Conservation (phyloP, 208 protist genomes). For the Acanthamoeba healyi region DNA sequence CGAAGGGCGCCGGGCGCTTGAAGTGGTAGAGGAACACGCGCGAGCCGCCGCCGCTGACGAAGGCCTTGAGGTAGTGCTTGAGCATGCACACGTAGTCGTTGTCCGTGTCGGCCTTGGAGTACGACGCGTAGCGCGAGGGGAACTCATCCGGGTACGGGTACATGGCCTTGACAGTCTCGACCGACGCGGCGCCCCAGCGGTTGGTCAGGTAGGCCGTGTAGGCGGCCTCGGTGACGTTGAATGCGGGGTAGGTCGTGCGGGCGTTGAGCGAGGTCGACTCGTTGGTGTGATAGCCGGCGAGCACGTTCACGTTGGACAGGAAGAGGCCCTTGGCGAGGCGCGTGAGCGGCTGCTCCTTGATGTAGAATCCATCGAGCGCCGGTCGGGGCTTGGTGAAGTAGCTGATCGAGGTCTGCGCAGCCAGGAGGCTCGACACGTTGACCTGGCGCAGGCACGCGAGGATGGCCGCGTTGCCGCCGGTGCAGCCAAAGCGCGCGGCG, state of each 20-base stretch:
- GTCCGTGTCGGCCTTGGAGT: conserved; percentile 17
- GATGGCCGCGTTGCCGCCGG: background rate
- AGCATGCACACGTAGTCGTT: conserved; percentile 45
- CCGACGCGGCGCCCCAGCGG: conserved; percentile 20
- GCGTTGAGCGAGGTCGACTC: conserved; percentile 30
- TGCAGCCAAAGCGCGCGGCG: background rate
- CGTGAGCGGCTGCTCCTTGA: conserved; percentile 5
- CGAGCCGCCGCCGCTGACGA: background rate
- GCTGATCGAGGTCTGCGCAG: background rate
- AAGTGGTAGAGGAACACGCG: conserved; percentile 44
- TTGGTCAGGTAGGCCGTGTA: conserved; percentile 3
- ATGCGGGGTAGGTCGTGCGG: background rate
- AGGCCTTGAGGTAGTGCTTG: conserved; percentile 54
- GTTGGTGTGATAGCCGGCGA: conserved; percentile 31
- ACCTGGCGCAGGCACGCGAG: conserved; percentile 13
- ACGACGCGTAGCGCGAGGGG: conserved; percentile 10
- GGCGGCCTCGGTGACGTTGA: conserved; percentile 6
- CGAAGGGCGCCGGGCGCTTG: conserved; percentile 1
- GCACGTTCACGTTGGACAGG: background rate
- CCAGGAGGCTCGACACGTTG: background rate
- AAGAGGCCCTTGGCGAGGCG: conserved; percentile 22
- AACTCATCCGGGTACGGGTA: background rate
- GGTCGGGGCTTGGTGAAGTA: conserved; percentile 14
- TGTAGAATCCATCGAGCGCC: background rate
- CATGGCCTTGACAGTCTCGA: background rate